Percentiles rank a stretch among this genome's conserved stretches.
Evolutionary conservation across 2,329 filamentous ascomycete genomes (phyloP).

Genomic region (Rosellinia necatrix): DNA sequence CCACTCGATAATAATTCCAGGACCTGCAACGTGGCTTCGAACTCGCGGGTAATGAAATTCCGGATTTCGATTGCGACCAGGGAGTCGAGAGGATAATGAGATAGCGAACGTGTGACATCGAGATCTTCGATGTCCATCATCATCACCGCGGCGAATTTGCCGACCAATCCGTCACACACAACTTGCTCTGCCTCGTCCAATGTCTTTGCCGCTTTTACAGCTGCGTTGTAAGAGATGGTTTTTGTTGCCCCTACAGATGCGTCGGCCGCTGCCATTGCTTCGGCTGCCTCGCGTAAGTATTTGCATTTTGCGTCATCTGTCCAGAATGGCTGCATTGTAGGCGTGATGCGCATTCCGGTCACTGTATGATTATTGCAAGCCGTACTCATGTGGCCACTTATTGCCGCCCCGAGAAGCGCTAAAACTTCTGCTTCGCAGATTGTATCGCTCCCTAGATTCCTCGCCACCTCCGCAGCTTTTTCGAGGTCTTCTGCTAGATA

Average conservation of each 20-base stretch:
- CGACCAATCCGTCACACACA: slow-evolving; percentile 50
- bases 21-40: slow-evolving; percentile 58
- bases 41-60: slow-evolving; percentile 55
- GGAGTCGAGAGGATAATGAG: slow-evolving; percentile 52
- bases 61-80: slow-evolving; percentile 56
- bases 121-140: slow-evolving; percentile 56
- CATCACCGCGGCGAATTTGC: slow-evolving; percentile 54
- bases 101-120: slow-evolving; percentile 49
- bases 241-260: slow-evolving; percentile 32
- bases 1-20: slow-evolving; percentile 59
- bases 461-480: slow-evolving; percentile 51
- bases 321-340: slow-evolving; percentile 56
- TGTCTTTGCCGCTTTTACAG: slow-evolving; percentile 49
- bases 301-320: slow-evolving; percentile 59
- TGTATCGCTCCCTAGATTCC: slow-evolving; percentile 53
- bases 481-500: slow-evolving; percentile 54
- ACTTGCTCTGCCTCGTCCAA: slow-evolving; percentile 51
- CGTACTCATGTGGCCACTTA: slow-evolving; percentile 48
- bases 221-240: slow-evolving; percentile 49
- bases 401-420: slow-evolving; percentile 56
- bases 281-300: slow-evolving; percentile 49
- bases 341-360: slow-evolving; percentile 57
- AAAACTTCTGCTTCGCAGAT: slow-evolving; percentile 60
- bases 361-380: slow-evolving; percentile 56
- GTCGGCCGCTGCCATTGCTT: slow-evolving; percentile 45